Conservation (phyloP, 768 basidiomycete genomes). For the Austroboletus eburneus region DNA sequence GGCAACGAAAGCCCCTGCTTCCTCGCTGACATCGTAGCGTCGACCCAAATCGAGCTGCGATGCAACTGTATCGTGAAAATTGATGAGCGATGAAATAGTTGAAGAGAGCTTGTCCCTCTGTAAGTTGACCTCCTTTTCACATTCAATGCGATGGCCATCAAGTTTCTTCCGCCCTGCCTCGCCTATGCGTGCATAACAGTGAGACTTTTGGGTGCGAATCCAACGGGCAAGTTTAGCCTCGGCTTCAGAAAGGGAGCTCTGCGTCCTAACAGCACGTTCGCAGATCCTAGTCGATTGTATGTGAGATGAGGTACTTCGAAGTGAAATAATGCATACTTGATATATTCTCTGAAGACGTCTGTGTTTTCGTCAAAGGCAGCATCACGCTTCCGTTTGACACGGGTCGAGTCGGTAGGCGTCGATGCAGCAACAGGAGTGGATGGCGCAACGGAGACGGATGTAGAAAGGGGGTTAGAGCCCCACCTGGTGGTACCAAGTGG, state of each 20-base stretch:
- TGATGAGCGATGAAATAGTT: conserved; percentile 22
- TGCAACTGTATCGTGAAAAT: conserved; percentile 18
- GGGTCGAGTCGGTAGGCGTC: conserved; percentile 17
- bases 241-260: conserved; percentile 23
- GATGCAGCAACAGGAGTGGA: conserved; percentile 10
- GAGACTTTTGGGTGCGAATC: conserved; percentile 30
- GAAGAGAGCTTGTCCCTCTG: conserved; percentile 24
- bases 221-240: conserved; percentile 28
- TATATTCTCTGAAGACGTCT: conserved; percentile 27
- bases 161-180: conserved; percentile 28
- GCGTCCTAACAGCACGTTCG: conserved; percentile 30
- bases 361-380: conserved; percentile 17
- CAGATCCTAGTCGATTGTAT: conserved; percentile 16
- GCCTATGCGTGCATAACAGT: conserved; percentile 26
- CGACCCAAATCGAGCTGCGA: conserved; percentile 26
- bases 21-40: conserved; percentile 23
- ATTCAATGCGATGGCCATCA: conserved; percentile 25
- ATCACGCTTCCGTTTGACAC: conserved; percentile 26
- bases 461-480: conserved; percentile 3
- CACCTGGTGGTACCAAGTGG: conserved; percentile 14
- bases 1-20: conserved; percentile 16
- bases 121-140: conserved; percentile 20
- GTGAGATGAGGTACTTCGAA: background rate
- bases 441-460: conserved; percentile 6
- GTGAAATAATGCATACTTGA: conserved; percentile 20